Evolutionary conservation across 257 asterid genomes (phyloP).

Genomic region (Eucommia ulmoides): DNA sequence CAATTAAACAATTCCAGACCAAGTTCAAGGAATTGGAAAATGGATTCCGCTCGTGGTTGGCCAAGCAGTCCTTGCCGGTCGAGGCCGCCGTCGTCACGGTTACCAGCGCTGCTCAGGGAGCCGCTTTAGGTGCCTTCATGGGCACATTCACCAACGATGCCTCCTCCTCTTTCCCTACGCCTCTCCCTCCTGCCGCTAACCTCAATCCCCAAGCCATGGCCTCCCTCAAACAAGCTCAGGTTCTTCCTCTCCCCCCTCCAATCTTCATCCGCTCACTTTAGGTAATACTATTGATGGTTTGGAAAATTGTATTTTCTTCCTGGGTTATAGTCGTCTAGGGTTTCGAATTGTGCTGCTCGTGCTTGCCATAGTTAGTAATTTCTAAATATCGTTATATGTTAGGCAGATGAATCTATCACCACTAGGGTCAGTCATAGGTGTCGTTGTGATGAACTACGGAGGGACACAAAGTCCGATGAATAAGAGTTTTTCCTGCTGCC

Average conservation of each 20-base stretch:
- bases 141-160: conserved; percentile 64
- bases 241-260: conserved; percentile 10
- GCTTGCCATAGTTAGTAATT: too few species aligned
- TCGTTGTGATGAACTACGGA: too few species aligned
- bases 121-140: conserved; percentile 76
- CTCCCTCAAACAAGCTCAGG: conserved; percentile 83
- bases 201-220: conserved; percentile 71
- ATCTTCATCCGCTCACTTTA: too few species aligned
- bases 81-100: conserved; percentile 79
- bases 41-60: conserved; percentile 52
- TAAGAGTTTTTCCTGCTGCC: too few species aligned
- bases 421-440: too few species aligned
- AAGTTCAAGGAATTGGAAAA: conserved; percentile 59
- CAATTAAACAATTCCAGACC: conserved; percentile 48
- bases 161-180: conserved; percentile 39
- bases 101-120: conserved; percentile 75
- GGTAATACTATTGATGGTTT: too few species aligned
- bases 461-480: too few species aligned
- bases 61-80: conserved; percentile 71
- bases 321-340: too few species aligned
- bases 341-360: too few species aligned
- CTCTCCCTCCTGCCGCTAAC: conserved; percentile 51
- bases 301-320: too few species aligned
- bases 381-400: too few species aligned
- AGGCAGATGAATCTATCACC: too few species aligned